Conservation (phyloP, 1,139 yeast genomes). For the Hyphopichia khmerensis region DNA sequence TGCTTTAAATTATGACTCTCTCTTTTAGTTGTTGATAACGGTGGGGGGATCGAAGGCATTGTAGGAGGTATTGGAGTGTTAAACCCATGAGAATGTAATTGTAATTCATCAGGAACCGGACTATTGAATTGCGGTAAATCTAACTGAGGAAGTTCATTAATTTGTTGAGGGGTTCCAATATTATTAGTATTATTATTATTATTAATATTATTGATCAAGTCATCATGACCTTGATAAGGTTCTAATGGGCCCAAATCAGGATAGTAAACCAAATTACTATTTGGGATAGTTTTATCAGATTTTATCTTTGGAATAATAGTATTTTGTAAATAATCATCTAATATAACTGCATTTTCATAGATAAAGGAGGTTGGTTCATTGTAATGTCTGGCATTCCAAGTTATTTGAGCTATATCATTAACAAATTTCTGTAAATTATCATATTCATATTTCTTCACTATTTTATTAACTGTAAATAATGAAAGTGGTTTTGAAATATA, state of each 20-base stretch:
- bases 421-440: constrained; percentile 65
- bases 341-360: constrained; percentile 67
- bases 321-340: constrained; percentile 61
- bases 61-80: constrained; percentile 4
- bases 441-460: constrained; percentile 53
- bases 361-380: constrained; percentile 69
- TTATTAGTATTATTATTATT: constrained; percentile 4
- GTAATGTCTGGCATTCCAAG: constrained; percentile 87
- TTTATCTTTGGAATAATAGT: constrained; percentile 55
- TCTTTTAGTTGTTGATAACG: background rate
- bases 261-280: constrained; percentile 47
- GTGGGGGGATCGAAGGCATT: constrained; percentile 3
- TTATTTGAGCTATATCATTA: constrained; percentile 74
- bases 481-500: constrained; percentile 43
- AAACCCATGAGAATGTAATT: constrained; percentile 4
- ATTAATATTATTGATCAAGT: background rate
- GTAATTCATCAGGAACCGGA: background rate
- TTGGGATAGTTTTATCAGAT: constrained; percentile 38
- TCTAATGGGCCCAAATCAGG: constrained; percentile 76
- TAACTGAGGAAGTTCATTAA: background rate
- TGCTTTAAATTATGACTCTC: constrained; percentile 7
- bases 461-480: constrained; percentile 40
- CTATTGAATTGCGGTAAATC: background rate
- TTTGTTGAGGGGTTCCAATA: background rate
- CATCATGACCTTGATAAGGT: constrained; percentile 29